These are phyloP conservation scores for Curvularia verruculosa DNA, from an alignment of 2,329 filamentous ascomycete species.

Conservation along the genomic window DNA sequence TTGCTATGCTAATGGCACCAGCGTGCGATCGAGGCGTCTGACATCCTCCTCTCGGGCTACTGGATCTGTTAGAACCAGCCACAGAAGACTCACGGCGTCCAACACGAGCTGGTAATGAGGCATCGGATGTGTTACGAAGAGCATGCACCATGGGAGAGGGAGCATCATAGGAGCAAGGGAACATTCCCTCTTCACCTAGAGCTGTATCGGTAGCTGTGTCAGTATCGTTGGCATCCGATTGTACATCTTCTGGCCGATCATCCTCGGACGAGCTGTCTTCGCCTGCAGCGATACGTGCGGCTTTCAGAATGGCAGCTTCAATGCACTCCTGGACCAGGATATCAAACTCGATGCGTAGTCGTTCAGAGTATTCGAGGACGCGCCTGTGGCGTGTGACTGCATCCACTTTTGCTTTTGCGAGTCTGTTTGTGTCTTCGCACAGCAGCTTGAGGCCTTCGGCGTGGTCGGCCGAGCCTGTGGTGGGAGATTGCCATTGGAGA, in stretches of 20 bases:
- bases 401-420: conserved; percentile 88
- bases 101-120: conserved; percentile 51
- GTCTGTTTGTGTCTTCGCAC: conserved; percentile 86
- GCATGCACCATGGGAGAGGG: conserved; percentile 63
- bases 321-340: conserved; percentile 95
- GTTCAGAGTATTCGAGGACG: conserved; percentile 94
- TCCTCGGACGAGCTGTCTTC: conserved; percentile 77
- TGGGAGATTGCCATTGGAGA: conserved; percentile 94
- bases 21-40: conserved; percentile 87
- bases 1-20: conserved; percentile 62
- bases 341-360: conserved; percentile 92
- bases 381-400: conserved; percentile 88
- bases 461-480: conserved; percentile 87
- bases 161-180: conserved; percentile 64
- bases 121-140: conserved; percentile 61
- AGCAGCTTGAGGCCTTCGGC: conserved; percentile 86
- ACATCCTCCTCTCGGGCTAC: conserved; percentile 81
- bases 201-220: conserved; percentile 34
- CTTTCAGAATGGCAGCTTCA: conserved; percentile 86
- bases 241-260: conserved; percentile 54
- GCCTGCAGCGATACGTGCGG: conserved; percentile 83
- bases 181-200: conserved; percentile 60
- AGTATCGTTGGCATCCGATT: conserved; percentile 51
- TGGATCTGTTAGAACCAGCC: conserved; percentile 80
- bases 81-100: conserved; percentile 65